A percentile compares a stretch with the other conserved stretches of the same genome.
Evolutionary conservation across 495 filamentous ascomycete genomes (phyloP).

Genomic region (Lepidopterella palustris): DNA sequence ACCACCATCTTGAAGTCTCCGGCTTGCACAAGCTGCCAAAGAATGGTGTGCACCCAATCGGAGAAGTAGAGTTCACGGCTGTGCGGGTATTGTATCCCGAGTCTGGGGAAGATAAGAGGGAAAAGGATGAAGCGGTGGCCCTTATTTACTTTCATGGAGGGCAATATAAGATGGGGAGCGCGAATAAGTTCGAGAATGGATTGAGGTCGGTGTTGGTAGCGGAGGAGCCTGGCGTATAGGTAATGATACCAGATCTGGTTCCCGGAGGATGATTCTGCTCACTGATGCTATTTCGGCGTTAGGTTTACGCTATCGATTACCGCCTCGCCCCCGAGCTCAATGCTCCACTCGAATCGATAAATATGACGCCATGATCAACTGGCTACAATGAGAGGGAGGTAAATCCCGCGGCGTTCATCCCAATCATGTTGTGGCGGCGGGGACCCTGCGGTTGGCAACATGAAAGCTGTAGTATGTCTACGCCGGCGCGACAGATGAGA

Average conservation of each 20-base stretch:
- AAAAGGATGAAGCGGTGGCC: slow-evolving; percentile 12
- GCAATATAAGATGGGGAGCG: slow-evolving; percentile 36
- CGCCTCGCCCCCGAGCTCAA: not conserved
- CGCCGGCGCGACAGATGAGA: slow-evolving; percentile 27
- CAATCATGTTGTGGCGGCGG: slow-evolving; percentile 25
- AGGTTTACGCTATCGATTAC: not conserved
- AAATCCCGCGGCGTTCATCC: not conserved
- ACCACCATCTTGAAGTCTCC: slow-evolving; percentile 33
- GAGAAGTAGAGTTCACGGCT: slow-evolving; percentile 33
- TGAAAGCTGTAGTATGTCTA: slow-evolving; percentile 36
- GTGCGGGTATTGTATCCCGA: slow-evolving; percentile 34
- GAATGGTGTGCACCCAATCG: slow-evolving; percentile 26
- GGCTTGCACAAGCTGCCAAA: slow-evolving; percentile 29
- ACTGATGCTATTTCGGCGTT: not conserved
- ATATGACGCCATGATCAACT: not conserved
- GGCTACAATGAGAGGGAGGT: not conserved
- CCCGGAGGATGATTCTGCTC: not conserved
- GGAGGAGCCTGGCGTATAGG: slow-evolving; percentile 25
- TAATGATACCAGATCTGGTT: not conserved
- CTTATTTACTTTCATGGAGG: slow-evolving; percentile 42
- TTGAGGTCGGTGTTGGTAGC: slow-evolving; percentile 32
- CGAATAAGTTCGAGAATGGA: slow-evolving; percentile 40
- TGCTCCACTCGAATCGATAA: not conserved
- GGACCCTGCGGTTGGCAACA: slow-evolving; percentile 37
- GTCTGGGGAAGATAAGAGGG: slow-evolving; percentile 3